These are phyloP conservation scores for Naganishia onofrii DNA, from an alignment of 768 basidiomycete genomes.

Conservation along the genomic window DNA sequence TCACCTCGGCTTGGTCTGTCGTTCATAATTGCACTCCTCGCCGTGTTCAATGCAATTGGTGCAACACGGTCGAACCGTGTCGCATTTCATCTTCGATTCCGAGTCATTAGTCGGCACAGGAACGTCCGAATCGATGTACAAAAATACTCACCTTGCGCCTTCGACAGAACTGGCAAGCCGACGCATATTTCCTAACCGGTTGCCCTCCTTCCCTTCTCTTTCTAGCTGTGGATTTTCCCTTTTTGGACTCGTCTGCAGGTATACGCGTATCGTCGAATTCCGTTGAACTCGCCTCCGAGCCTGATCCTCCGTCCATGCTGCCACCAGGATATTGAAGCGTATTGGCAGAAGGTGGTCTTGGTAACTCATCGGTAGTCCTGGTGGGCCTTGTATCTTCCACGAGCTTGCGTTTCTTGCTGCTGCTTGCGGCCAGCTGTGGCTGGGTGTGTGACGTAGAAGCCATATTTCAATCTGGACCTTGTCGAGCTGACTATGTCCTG, in stretches of 20 bases:
- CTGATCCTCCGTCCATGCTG: background rate
- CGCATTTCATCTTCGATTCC: constrained; percentile 20
- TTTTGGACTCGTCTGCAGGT: background rate
- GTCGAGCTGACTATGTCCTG: background rate
- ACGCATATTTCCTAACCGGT: constrained; percentile 14
- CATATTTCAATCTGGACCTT: background rate
- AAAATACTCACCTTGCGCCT: constrained; percentile 5
- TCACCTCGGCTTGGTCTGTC: constrained; percentile 9
- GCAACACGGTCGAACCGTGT: background rate
- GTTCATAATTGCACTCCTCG: constrained; percentile 5
- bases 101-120: no score
- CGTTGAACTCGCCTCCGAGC: background rate
- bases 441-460: background rate
- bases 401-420: constrained; percentile 5
- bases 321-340: background rate
- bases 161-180: constrained; percentile 12
- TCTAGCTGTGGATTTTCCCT: background rate
- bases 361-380: background rate
- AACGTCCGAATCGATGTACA: background rate
- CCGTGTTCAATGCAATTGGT: constrained; percentile 11
- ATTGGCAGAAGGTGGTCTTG: background rate
- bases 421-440: background rate
- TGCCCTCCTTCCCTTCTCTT: background rate
- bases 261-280: constrained; percentile 2
- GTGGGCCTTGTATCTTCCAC: background rate